Evolutionary conservation across 108 stramenopile species (phyloP).

Genomic region (Skeletonema tropicum): DNA sequence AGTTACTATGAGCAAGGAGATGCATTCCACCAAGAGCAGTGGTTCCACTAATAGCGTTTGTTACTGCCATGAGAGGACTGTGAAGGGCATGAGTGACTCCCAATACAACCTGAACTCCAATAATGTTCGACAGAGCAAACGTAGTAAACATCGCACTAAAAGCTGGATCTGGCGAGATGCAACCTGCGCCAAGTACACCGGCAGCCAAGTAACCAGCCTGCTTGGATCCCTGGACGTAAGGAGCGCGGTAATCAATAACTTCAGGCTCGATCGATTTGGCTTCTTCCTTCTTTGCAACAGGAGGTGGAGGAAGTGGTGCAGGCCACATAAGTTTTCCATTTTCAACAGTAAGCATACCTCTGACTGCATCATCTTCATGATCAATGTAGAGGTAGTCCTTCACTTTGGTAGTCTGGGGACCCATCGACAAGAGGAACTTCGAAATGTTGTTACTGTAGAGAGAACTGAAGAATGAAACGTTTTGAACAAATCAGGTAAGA

Average conservation of each 20-base stretch:
- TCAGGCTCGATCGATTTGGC: constrained; percentile 48
- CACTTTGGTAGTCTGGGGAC: constrained; percentile 74
- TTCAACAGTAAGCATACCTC: constrained; percentile 92
- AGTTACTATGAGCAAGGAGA: constrained; percentile 84
- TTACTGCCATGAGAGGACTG: constrained; percentile 98
- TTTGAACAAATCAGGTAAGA: neutral
- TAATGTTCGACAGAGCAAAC: constrained; percentile 93
- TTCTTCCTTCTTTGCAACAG: constrained; percentile 56
- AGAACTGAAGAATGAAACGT: constrained; percentile 38
- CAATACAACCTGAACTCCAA: constrained; percentile 96
- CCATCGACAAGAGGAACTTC: constrained; percentile 86
- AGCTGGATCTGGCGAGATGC: constrained; percentile 90
- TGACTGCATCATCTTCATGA: constrained; percentile 92
- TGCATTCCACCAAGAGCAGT: constrained; percentile 99
- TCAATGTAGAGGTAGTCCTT: constrained; percentile 65
- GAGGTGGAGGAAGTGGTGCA: constrained; percentile 82
- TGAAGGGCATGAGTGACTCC: constrained; percentile 97
- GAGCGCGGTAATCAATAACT: constrained; percentile 80
- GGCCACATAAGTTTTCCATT: constrained; percentile 93
- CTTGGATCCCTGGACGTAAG: constrained; percentile 74
- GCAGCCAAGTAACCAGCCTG: constrained; percentile 74
- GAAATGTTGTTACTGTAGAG: constrained; percentile 98
- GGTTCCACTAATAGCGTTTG: constrained; percentile 98
- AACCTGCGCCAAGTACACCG: constrained; percentile 83
- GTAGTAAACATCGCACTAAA: constrained; percentile 96